Evolutionary conservation across 768 basidiomycete species (phyloP), one percentile per base, ranked within the genome.

Genomic region (Hypholoma sublateritium): DNA sequence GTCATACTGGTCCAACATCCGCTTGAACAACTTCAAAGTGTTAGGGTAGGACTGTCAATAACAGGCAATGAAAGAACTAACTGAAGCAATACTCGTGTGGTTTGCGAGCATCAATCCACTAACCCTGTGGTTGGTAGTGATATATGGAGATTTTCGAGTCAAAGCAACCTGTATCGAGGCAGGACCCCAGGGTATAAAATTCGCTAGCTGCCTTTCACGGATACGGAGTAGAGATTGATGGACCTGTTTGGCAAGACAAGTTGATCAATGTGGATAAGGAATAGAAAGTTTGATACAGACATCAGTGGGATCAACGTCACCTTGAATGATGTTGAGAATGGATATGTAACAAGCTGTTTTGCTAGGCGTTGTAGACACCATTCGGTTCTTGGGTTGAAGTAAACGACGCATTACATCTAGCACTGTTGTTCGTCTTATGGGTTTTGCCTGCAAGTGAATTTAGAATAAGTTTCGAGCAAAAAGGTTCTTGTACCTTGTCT

Each of bases 181-280:
- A 0, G 97, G 97, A 12, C 97, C 97, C 97, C 97, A 99, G 5
- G 97, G 97, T 60, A 99, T 98, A 70, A 99, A 98, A 68, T 92
- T 95, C 14, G 97, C 97, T 22, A 98, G 80, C 65, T 97, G 93
- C 24, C 97, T 85, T 73, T 99, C 97, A 41, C 97, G 88, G 64
- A 99, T 98, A 9, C 97, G 88, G 22, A 99, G 82, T 19, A 99
- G 79, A 8, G 95, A 96, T 84, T 98, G 96, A 68, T 99, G 97
- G 9, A 97, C 93, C 95, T 97, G 37, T 32, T 21, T 28, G 22
- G 41, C n/a, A 21, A 43, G 37, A 58, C 17, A 58, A 13, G 60
- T 49, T 50, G 47, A 35, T 37, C 17, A 37, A 37, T 25, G 25
- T 8, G 25, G 21, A 13, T 51, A 51, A 37, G 53, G 42, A 45